Evolutionary conservation across 2,329 filamentous ascomycete species (phyloP).

Genomic region (Botryotinia globosa): DNA sequence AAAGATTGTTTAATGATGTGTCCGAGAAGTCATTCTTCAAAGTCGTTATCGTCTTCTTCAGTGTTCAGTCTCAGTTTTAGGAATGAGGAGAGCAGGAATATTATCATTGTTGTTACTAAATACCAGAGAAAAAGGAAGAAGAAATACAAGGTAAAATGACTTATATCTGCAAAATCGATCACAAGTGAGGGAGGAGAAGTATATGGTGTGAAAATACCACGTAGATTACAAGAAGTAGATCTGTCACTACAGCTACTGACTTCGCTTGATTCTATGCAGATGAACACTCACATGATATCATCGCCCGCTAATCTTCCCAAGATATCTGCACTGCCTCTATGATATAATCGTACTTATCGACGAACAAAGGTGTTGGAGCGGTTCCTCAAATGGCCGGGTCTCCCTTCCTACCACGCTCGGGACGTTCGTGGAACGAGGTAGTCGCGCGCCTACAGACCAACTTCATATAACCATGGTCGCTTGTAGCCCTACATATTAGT

Average conservation of each 20-base stretch:
- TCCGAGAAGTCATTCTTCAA: not conserved
- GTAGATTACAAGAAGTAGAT: not conserved
- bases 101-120: not conserved
- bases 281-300: not conserved
- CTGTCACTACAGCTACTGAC: not conserved
- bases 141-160: not conserved
- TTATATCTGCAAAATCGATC: not conserved
- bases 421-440: not conserved
- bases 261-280: not conserved
- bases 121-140: not conserved
- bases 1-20: not conserved
- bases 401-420: not conserved
- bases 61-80: not conserved
- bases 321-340: not conserved
- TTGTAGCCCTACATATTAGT: not conserved
- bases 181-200: not conserved
- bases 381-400: not conserved
- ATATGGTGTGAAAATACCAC: not conserved
- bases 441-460: not conserved
- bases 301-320: not conserved
- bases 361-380: not conserved
- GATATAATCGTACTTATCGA: not conserved
- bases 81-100: not conserved
- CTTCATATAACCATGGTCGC: not conserved
- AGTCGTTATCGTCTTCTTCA: not conserved